Conservation (phyloP, 1,284 basidiomycete species). For the Pascua guehoae region DNA sequence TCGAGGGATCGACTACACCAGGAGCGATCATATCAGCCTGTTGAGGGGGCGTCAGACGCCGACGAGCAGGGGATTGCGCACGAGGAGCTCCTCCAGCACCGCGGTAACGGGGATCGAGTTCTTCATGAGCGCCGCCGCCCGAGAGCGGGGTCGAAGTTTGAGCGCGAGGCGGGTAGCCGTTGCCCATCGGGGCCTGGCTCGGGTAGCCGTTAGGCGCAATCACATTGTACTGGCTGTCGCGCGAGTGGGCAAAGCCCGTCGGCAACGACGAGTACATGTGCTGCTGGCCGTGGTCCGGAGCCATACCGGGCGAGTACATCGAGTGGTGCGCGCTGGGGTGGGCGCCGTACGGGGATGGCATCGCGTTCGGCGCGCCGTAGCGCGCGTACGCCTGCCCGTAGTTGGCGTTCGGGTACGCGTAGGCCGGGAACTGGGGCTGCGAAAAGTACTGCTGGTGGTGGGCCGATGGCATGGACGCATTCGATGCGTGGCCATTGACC, state of each 20-base stretch:
- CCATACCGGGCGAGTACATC: constrained; percentile 35
- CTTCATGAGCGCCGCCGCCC: constrained; percentile 22
- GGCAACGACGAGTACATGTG: constrained; percentile 41
- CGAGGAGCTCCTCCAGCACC: constrained; percentile 15
- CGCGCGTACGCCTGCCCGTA: constrained; percentile 24
- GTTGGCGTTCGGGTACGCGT: constrained; percentile 28
- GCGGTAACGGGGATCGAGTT: constrained; percentile 22
- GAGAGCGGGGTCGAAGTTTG: constrained; percentile 39
- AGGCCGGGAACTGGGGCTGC: constrained; percentile 32
- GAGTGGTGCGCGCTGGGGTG: constrained; percentile 28
- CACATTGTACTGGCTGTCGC: constrained; percentile 37
- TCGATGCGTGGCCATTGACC: constrained; percentile 40
- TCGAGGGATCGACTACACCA: constrained; percentile 35
- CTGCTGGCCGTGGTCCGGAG: constrained; percentile 33
- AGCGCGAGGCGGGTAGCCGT: constrained; percentile 40
- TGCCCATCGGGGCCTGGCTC: constrained; percentile 30
- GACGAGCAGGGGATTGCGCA: constrained; percentile 14
- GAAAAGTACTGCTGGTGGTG: constrained; percentile 39
- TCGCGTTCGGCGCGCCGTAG: constrained; percentile 28
- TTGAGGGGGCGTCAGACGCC: constrained; percentile 31
- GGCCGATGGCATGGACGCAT: constrained; percentile 25
- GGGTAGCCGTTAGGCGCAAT: constrained; percentile 32
- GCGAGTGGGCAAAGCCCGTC: constrained; percentile 34
- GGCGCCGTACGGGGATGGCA: constrained; percentile 32
- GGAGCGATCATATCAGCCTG: constrained; percentile 32